phyloP scores from a whole-genome alignment of 805 yeast species.

The Ogataea degrootiae region DNA sequence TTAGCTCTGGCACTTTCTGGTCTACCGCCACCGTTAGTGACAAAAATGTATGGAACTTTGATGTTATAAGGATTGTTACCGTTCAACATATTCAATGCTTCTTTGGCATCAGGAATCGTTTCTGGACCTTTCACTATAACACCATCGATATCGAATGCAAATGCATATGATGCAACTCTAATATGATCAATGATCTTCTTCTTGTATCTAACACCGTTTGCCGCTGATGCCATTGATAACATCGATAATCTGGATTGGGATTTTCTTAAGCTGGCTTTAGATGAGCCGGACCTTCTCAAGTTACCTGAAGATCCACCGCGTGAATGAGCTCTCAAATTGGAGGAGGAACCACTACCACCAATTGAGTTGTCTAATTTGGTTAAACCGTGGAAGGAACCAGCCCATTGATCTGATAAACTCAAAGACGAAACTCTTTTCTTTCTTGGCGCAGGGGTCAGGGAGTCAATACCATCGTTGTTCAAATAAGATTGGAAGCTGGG shows the following conservation, averaged over 20 bases:
- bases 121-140: conserved; percentile 82
- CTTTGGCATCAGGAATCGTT: conserved; percentile 74
- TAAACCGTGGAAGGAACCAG: conserved; percentile 19
- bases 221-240: conserved; percentile 21
- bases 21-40: conserved; percentile 91
- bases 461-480: conserved; percentile 71
- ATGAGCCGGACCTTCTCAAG: conserved; percentile 14
- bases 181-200: conserved; percentile 58
- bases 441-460: conserved; percentile 56
- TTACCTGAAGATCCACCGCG: conserved; percentile 14
- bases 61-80: conserved; percentile 76
- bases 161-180: conserved; percentile 77
- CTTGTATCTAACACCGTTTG: conserved; percentile 40
- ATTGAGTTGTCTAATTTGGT: conserved; percentile 14
- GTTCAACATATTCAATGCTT: conserved; percentile 66
- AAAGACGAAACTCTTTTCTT: conserved; percentile 61
- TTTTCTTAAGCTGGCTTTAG: conserved; percentile 14
- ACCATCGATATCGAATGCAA: conserved; percentile 92
- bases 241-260: conserved; percentile 25
- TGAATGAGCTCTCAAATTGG: neutral
- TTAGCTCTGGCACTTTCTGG: conserved; percentile 70
- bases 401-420: conserved; percentile 73
- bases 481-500: conserved; percentile 42
- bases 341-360: conserved; percentile 13
- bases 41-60: conserved; percentile 76